phyloP scores from a whole-genome alignment of 2,329 filamentous ascomycete species.

The Scytalidium lignicola region DNA sequence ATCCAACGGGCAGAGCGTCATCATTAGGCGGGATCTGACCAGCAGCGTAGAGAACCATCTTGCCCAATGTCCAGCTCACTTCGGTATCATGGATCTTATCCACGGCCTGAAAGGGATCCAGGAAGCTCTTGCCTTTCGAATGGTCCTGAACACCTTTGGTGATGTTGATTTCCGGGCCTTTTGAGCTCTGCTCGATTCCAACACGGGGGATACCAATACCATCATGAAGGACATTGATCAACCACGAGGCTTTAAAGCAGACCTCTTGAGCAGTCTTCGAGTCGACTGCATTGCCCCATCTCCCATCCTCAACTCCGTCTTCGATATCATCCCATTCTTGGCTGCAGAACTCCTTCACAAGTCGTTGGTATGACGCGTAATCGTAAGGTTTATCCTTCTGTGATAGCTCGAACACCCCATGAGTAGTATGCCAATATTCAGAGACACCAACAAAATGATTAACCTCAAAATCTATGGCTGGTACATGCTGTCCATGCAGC shows the following conservation, averaged over 20 bases:
- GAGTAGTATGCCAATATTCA: conserved; percentile 98
- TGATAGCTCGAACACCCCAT: conserved; percentile 80
- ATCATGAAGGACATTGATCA: conserved; percentile 94
- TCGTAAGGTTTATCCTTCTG: conserved; percentile 80
- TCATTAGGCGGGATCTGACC: conserved; percentile 71
- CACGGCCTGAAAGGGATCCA: conserved; percentile 86
- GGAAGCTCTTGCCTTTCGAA: conserved; percentile 68
- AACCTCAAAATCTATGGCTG: conserved; percentile 92
- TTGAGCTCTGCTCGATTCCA: conserved; percentile 61
- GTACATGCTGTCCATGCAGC: conserved; percentile 85
- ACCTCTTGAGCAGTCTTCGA: conserved; percentile 73
- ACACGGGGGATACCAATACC: conserved; percentile 89
- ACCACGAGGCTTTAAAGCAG: conserved; percentile 97
- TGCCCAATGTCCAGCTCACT: conserved; percentile 94
- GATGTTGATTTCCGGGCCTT: conserved; percentile 53
- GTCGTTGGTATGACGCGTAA: conserved; percentile 80
- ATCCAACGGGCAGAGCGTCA: conserved; percentile 73
- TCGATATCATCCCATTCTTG: conserved; percentile 77
- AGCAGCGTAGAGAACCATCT: conserved; percentile 91
- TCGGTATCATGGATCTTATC: conserved; percentile 89
- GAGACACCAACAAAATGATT: conserved; percentile 98
- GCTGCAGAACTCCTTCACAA: conserved; percentile 79
- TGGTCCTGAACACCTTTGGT: conserved; percentile 66
- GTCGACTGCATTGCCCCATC: conserved; percentile 72
- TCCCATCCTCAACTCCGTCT: conserved; percentile 55